Evolutionary conservation across 2,329 filamentous ascomycete genomes (phyloP), one percentile per base, ranked within the genome.

Genomic region (Passalora sequoiae): DNA sequence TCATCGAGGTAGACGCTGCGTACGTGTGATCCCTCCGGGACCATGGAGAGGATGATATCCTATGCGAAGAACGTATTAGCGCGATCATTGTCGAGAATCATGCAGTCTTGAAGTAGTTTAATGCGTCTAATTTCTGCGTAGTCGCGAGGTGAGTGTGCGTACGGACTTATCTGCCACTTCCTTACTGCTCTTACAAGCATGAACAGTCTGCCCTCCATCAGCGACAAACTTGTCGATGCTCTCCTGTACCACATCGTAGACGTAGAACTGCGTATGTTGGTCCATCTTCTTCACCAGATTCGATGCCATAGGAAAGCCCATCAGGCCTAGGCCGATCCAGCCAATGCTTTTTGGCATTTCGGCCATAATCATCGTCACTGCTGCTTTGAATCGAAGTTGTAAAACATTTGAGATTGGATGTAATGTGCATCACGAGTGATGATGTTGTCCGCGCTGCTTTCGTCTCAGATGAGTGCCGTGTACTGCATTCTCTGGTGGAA

Each of bases 301-400:
- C 15, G 57, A 60, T 4, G 70, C 66, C 74, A 78, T 78, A 8
- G 74, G 74, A 40, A 64, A 66, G 0, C 75, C 75, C 75, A 77
- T 78, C 8, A 69, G 66, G n/a, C 75, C 75, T 1, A 77, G 65
- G 51, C 75, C 74, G 33, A 78, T 69, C 60, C 77, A 78, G 32
- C 72, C 70, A 16, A 73, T 50, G 20, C 27, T 51, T 16, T 50
- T 56, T 7, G 58, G 59, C 27, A 60, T 36, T 10, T 50, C 50
- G 15, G 54, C 38, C 57, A 60, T 61, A 12, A 12, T 33, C 8
- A n/a, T 9, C 12, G 3, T 40, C 22, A 6, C 30, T 15, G n/a
- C 15, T 35, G 35, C 12, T 8, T n/a, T n/a, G n/a, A n/a, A n/a
- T n/a, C n/a, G 21, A 17, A 15, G 19, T 17, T 43, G 19, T 42